These are phyloP conservation scores for Ophiostoma sp. DNA, from an alignment of 2,329 filamentous ascomycete species.

Conservation along the genomic window DNA sequence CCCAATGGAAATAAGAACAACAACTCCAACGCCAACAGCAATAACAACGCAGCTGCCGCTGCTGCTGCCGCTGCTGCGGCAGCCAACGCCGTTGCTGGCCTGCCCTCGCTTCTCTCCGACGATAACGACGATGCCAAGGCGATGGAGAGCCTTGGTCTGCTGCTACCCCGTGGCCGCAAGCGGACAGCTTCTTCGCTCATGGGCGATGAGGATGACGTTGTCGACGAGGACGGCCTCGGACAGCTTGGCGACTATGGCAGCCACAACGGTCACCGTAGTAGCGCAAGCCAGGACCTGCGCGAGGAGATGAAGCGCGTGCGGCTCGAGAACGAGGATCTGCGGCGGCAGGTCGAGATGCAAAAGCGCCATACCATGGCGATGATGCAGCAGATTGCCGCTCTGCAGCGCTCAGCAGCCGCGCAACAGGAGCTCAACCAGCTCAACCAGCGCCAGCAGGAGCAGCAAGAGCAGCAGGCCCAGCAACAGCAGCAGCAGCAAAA, in stretches of 20 bases:
- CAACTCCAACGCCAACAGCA: neutral
- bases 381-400: constrained; percentile 51
- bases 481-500: neutral
- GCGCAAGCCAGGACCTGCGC: constrained; percentile 48
- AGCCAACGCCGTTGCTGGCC: constrained; percentile 14
- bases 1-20: neutral
- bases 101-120: constrained; percentile 19
- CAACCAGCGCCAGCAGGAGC: constrained; percentile 18
- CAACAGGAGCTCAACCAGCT: constrained; percentile 22
- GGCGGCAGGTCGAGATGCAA: constrained; percentile 51
- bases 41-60: neutral
- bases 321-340: constrained; percentile 63
- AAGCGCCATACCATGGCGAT: constrained; percentile 48
- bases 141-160: constrained; percentile 23
- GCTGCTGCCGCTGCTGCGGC: constrained; percentile 10
- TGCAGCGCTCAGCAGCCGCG: constrained; percentile 44
- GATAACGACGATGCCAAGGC: constrained; percentile 23
- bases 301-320: constrained; percentile 67
- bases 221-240: constrained; percentile 24
- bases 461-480: neutral
- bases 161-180: constrained; percentile 20
- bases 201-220: constrained; percentile 15
- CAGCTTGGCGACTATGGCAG: constrained; percentile 30
- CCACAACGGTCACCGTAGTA: constrained; percentile 37
- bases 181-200: constrained; percentile 25